phyloP scores from a whole-genome alignment of 257 asterid species.

The Ehretia macrophylla region DNA sequence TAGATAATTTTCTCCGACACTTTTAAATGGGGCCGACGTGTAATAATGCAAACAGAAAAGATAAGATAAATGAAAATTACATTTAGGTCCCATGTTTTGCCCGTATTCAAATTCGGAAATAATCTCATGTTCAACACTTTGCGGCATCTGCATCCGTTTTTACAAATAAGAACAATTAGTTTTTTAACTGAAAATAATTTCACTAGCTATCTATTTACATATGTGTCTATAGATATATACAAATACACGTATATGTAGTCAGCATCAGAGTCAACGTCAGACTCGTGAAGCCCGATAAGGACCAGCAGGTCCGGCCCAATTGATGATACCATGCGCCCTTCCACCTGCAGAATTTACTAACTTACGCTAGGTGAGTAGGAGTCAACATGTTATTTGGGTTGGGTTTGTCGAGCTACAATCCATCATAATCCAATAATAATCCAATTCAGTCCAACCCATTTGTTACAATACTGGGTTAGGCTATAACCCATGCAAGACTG shows the following conservation, averaged over 20 bases:
- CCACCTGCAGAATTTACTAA: conserved; percentile 46
- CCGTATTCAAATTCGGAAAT: conserved; percentile 62
- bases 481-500: too few relatives aligned
- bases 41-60: background rate
- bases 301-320: conserved; percentile 86
- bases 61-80: conserved; percentile 36
- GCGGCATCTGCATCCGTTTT: conserved; percentile 61
- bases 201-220: too few relatives aligned
- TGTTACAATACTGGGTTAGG: too few relatives aligned
- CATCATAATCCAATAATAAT: too few relatives aligned
- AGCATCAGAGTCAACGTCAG: conserved; percentile 67
- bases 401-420: too few relatives aligned
- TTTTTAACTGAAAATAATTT: background rate
- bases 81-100: conserved; percentile 81
- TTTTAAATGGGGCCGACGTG: too few relatives aligned
- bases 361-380: background rate
- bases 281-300: conserved; percentile 73
- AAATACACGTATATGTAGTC: conserved; percentile 51
- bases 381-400: too few relatives aligned
- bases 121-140: conserved; percentile 92
- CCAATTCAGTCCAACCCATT: too few relatives aligned
- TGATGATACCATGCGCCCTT: conserved; percentile 58
- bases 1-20: too few relatives aligned
- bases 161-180: too few relatives aligned
- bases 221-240: background rate